A percentile compares a stretch with the other conserved stretches of the same genome.
These are phyloP conservation scores for Rutstroemia sydowiana DNA, from an alignment of 2,329 filamentous ascomycete species.

Conservation along the genomic window DNA sequence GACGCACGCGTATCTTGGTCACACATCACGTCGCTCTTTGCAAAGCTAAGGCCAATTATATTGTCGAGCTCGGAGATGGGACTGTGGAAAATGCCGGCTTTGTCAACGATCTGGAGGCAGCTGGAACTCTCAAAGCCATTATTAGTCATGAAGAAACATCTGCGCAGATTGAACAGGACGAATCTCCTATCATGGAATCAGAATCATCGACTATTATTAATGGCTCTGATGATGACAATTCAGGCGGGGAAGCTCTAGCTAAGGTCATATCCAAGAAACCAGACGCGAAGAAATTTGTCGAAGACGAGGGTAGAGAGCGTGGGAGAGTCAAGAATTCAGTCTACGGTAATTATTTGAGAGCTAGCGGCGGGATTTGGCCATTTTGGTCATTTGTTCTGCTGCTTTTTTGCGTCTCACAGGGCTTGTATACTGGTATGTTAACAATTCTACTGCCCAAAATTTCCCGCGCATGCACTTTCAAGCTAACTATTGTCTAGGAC, in stretches of 20 bases:
- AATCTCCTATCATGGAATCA: slow-evolving; percentile 25
- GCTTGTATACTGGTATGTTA: slow-evolving; percentile 45
- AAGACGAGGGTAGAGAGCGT: slow-evolving; percentile 65
- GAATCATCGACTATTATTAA: slow-evolving; percentile 43
- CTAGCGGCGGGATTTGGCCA: slow-evolving; percentile 50
- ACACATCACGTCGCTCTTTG: slow-evolving; percentile 73
- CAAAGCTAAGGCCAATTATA: slow-evolving; percentile 63
- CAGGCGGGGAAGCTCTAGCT: slow-evolving; percentile 38
- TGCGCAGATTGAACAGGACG: slow-evolving; percentile 41
- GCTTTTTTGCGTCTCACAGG: slow-evolving; percentile 49
- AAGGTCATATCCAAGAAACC: slow-evolving; percentile 43
- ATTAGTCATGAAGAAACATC: slow-evolving; percentile 46
- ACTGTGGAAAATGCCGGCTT: slow-evolving; percentile 56
- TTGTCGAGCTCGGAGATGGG: slow-evolving; percentile 66
- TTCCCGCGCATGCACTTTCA: neutral
- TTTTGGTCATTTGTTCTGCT: slow-evolving; percentile 51
- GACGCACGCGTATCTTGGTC: slow-evolving; percentile 68
- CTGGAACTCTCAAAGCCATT: slow-evolving; percentile 49
- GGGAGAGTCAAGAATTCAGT: slow-evolving; percentile 61
- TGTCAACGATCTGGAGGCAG: slow-evolving; percentile 54
- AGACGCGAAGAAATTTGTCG: slow-evolving; percentile 60
- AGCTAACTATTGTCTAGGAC: slow-evolving; percentile 29
- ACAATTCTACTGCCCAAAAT: neutral
- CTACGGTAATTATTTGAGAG: slow-evolving; percentile 60
- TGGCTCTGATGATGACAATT: slow-evolving; percentile 39